Base-by-base conservation (phyloP, 257 asterid genomes). In the Coffea eugenioides region DNA sequence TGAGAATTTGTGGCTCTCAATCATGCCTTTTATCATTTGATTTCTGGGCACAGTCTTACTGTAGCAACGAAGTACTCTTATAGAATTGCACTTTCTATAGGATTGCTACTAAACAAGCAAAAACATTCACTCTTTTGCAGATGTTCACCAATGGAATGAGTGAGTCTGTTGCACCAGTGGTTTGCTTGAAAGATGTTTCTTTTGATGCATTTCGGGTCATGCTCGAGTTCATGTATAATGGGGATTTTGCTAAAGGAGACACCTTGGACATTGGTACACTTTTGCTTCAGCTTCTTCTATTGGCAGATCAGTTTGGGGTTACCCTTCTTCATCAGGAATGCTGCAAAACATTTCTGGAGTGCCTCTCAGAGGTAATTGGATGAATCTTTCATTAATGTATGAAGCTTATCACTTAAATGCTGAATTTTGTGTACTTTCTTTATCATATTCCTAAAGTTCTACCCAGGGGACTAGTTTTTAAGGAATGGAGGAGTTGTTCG, bases 101-200 rank as follows among this genome's bases (percentile, higher is more conserved):
- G 36, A 21, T 65, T 62, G 34, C 43, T 48, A 25, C 23, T 69
- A 74, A 65, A 73, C 20, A 65, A 49, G 73, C n/a, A 71, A 75
- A 12, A n/a, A 25, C 41, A 71, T 41, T 57, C 73, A 72, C 41
- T 71, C 4, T 78, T 71, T 71, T 83, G 82, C 93, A 96, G 99
- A 96, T 96, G 99, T 94, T 96, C 88, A 92, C 99, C 65, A 96
- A 94, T 84, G 99, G 99, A 86, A 94, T 96, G 99, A 90, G 88
- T 8, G 99, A 94, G 89, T 94, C 97, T 78, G 85, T 69, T 84
- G 89, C 97, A 34, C 79, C 97, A 3, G 85, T 81, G 80, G 85
- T 92, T 83, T 86, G 84, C 88, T 87, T 96, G 85, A 92, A 88
- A 84, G 99, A 94, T 79, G 88, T 96, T 71, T 87, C 90, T 85